Base-by-base conservation (phyloP, 192 early-diverging fungal genomes). In the Pilobolus umbonatus region DNA sequence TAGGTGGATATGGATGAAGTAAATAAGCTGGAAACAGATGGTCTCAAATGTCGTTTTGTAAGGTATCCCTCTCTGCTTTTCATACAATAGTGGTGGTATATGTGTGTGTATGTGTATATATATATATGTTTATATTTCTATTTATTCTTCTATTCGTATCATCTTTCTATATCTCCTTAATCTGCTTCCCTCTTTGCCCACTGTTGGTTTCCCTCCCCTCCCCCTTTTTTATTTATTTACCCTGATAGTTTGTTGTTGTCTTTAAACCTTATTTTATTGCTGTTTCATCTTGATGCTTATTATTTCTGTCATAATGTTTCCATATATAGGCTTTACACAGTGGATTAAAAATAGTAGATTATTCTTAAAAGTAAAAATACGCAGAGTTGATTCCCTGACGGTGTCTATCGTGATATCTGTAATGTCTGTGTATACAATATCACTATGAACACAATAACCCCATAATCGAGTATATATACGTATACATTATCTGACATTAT, bases 21-120 rank as follows among this genome's bases (percentile, higher is more conserved):
- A 35, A 8, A 8, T 35, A 5, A 11, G 5, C 34, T 40, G 26
- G 40, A 57, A 44, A 31, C 55, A 44, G 36, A 57, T 57, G 55
- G 55, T 57, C 55, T 57, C 55, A 57, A 57, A 57, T 57, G 55
- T 57, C 55, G 51, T 53, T 28, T n/a, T n/a, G n/a, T n/a, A n/a
- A n/a, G n/a, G n/a, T n/a, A n/a, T n/a, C n/a, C n/a, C n/a, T n/a
- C n/a, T n/a, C n/a, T n/a, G n/a, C n/a, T n/a, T n/a, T n/a, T 36
- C 22, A 32, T 53, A 32, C 34, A 53, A 28, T n/a, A n/a, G n/a
- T n/a, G n/a, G n/a, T n/a, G n/a, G n/a, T n/a, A n/a, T n/a, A n/a
- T n/a, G n/a, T n/a, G n/a, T n/a, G n/a, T n/a, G n/a, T n/a, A n/a
- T n/a, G n/a, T 42, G 15, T 15, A 42, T 42, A 17, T 17, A 42